Base-by-base conservation (phyloP, 352 stramenopile genomes). In the Plasmopara muralis region DNA sequence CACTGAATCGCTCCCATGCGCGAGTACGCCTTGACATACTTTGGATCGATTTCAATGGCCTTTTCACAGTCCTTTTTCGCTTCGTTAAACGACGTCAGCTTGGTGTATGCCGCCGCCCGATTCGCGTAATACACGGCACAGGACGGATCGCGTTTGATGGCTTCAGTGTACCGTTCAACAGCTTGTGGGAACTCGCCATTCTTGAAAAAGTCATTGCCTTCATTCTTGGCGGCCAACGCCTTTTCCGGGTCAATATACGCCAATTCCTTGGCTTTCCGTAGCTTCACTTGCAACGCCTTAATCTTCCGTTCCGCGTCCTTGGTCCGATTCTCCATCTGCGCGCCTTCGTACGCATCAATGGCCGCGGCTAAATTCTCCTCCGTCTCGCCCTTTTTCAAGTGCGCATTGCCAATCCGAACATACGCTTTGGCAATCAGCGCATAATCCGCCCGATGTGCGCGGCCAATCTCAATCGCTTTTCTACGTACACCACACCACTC, bases 11-110 rank as follows among this genome's bases (percentile, higher is more conserved):
- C 97, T 15, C 96, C 97, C 64, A 99, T 97, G 37, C 97, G 95
- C 25, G 88, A 94, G 79, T 97, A 99, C 10, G 96, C 96, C 79
- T 99, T 99, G 38, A 99, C 96, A 68, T 99, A 99, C 66, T 98
- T 98, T 5, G 91, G 91, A 72, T 99, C 97, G 14, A 99, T 66
- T 52, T 98, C 94, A 15, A 99, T 70, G 9, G 97, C 97, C 72
- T 98, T 98, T 70, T 99, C 94, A 57, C 97, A 98, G 59, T 95
- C 85, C 57, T 85, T 83, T 72, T 96, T 96, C 41, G 87, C 87
- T 53, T 93, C 83, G 34, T 86, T 70, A 50, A 89, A 96, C 62
- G 80, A 98, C 66, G 96, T 98, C 46, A 99, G 85, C 80, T 99
- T 99, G 43, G 91, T 97, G 54, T 98, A 93, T 15, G 97, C 97